A percentile compares a stretch with the other conserved stretches of the same genome.
Conservation (phyloP, 2,329 filamentous ascomycete genomes). For the Ophiostoma sp. region DNA sequence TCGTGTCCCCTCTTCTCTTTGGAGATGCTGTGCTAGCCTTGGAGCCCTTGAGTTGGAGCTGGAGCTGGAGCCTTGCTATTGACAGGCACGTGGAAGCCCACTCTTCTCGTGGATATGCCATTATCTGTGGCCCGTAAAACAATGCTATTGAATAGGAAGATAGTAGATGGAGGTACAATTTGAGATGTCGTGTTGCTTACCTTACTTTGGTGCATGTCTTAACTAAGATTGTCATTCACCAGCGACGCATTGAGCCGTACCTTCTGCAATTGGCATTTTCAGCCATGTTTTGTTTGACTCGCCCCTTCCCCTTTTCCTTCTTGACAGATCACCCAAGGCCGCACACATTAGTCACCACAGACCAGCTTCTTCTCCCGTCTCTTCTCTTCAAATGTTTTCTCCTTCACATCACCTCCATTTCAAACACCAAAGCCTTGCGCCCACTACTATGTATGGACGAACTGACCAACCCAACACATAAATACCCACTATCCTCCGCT, state of each 20-base stretch:
- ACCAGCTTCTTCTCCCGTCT: no score
- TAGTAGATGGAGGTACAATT: no score
- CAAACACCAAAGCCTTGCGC: neutral
- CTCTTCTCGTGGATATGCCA: constrained; percentile 4
- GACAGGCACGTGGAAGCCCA: constrained; percentile 15
- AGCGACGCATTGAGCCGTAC: neutral
- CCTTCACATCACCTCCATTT: neutral
- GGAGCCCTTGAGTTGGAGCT: neutral
- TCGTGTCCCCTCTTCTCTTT: neutral
- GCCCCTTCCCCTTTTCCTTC: neutral
- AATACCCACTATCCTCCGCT: constrained; percentile 13
- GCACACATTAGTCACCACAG: neutral
- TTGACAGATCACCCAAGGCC: neutral
- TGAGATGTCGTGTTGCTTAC: neutral
- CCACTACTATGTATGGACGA: neutral
- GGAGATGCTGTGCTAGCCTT: neutral
- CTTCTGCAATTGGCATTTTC: neutral
- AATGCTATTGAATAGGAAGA: neutral
- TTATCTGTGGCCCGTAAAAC: neutral
- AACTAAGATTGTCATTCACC: no score
- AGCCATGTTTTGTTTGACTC: neutral
- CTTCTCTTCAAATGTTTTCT: no score
- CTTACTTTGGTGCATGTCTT: neutral
- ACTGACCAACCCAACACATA: neutral
- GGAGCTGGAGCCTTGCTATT: constrained; percentile 6